A percentile compares a stretch with the other conserved stretches of the same genome.
These are phyloP conservation scores for Friedmanniomyces simplex DNA, from an alignment of 495 filamentous ascomycete genomes.

Conservation along the genomic window DNA sequence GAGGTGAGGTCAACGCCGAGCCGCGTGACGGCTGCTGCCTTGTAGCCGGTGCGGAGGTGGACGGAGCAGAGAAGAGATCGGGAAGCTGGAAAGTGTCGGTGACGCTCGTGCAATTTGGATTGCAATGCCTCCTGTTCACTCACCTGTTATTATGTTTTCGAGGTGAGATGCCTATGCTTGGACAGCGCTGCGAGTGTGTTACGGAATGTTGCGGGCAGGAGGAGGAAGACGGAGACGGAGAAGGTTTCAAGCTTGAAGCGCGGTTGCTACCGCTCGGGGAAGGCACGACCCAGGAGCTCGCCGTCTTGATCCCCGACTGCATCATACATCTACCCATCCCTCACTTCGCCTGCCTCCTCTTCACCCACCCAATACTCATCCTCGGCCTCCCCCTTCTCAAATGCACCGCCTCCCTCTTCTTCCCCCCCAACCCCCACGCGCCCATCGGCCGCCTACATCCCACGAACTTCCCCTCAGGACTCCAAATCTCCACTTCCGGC, in stretches of 20 bases:
- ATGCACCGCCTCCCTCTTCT: slow-evolving; percentile 14
- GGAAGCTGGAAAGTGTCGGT: no score
- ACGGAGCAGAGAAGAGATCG: no score
- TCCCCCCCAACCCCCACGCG: slow-evolving; percentile 47
- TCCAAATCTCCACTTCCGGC: slow-evolving; percentile 75
- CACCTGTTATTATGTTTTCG: no score
- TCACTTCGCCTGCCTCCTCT: neutral
- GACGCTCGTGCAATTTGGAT: no score
- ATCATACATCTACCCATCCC: neutral
- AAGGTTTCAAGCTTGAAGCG: neutral
- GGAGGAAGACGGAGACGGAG: no score
- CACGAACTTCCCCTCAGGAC: slow-evolving; percentile 69
- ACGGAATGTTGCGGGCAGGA: no score
- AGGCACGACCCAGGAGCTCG: slow-evolving; percentile 1
- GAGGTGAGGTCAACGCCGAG: neutral
- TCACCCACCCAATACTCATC: slow-evolving; percentile 35
- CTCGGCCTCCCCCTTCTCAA: slow-evolving; percentile 37
- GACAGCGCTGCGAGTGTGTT: no score
- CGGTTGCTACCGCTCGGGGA: neutral
- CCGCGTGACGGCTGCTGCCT: neutral
- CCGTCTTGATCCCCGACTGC: no score
- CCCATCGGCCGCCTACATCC: slow-evolving; percentile 60
- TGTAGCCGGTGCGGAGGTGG: neutral
- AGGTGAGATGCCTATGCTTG: no score
- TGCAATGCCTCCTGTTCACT: no score